Evolutionary conservation across 164 flowering plant genomes (phyloP).

Genomic region (Chloranthus sessilifolius): DNA sequence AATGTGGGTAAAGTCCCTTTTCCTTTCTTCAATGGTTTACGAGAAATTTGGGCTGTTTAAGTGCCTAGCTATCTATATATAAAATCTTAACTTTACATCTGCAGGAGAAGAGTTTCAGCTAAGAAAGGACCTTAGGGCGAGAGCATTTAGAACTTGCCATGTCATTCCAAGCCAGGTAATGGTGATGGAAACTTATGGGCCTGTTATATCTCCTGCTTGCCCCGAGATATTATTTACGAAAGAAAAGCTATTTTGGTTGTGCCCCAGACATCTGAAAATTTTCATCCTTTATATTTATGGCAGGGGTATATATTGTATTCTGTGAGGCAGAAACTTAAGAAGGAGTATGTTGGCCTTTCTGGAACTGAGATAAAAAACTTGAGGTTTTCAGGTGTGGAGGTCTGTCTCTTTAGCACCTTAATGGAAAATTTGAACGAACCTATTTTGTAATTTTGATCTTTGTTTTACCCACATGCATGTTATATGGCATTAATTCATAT

Average conservation of each 20-base stretch:
- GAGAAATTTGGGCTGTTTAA: no score
- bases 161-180: conserved; percentile 79
- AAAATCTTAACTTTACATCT: not conserved
- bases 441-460: no score
- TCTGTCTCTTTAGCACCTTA: no score
- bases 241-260: not conserved
- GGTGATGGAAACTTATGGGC: not conserved
- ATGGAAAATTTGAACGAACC: no score
- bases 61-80: no score
- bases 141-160: conserved; percentile 82
- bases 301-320: conserved; percentile 87
- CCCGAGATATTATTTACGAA: not conserved
- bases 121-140: conserved; percentile 75
- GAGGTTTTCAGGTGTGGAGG: conserved; percentile 89
- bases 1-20: conserved; percentile 54
- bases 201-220: not conserved
- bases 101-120: conserved; percentile 74
- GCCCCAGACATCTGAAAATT: not conserved
- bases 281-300: not conserved
- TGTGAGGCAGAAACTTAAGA: conserved; percentile 68
- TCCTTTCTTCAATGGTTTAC: not conserved
- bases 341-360: conserved; percentile 74
- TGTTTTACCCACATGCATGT: no score
- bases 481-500: no score
- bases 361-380: conserved; percentile 65